Conservation (phyloP, 2,329 filamentous ascomycete species). For the Fusarium xyrophilum region DNA sequence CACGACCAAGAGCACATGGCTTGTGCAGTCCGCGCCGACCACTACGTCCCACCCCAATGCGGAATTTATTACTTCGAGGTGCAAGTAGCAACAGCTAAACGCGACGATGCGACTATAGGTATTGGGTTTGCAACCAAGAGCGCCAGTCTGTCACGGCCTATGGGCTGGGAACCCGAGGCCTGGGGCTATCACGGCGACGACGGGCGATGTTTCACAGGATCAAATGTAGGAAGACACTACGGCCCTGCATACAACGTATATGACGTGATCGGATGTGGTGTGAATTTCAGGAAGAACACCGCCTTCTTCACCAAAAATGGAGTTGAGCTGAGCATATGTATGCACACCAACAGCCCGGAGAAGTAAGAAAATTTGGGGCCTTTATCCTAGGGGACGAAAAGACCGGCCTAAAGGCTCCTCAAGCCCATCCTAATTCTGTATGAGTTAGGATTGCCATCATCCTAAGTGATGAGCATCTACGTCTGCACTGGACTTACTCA, state of each 20-base stretch:
- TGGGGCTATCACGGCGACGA: constrained; percentile 76
- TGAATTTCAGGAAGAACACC: constrained; percentile 69
- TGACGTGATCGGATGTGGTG: constrained; percentile 69
- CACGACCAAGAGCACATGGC: constrained; percentile 73
- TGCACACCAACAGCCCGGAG: constrained; percentile 10
- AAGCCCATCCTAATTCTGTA: not conserved
- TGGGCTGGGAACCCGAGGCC: constrained; percentile 72
- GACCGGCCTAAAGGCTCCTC: not conserved
- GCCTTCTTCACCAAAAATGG: constrained; percentile 77
- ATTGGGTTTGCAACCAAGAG: constrained; percentile 67
- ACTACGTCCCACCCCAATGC: constrained; percentile 85
- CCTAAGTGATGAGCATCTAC: not conserved
- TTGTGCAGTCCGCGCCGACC: constrained; percentile 80
- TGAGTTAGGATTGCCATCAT: not conserved
- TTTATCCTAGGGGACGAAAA: not conserved
- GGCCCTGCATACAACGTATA: constrained; percentile 61
- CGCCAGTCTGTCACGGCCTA: constrained; percentile 61
- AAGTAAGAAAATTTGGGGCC: not conserved
- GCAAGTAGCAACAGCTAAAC: constrained; percentile 57
- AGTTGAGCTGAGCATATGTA: constrained; percentile 57
- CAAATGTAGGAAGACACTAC: constrained; percentile 64
- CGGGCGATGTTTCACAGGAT: constrained; percentile 65
- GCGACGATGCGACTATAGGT: constrained; percentile 66
- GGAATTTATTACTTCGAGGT: constrained; percentile 96
- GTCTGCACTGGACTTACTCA: not conserved